These are phyloP conservation scores for Harringtonia aguacate DNA, from an alignment of 2,329 filamentous ascomycete species.

Conservation along the genomic window DNA sequence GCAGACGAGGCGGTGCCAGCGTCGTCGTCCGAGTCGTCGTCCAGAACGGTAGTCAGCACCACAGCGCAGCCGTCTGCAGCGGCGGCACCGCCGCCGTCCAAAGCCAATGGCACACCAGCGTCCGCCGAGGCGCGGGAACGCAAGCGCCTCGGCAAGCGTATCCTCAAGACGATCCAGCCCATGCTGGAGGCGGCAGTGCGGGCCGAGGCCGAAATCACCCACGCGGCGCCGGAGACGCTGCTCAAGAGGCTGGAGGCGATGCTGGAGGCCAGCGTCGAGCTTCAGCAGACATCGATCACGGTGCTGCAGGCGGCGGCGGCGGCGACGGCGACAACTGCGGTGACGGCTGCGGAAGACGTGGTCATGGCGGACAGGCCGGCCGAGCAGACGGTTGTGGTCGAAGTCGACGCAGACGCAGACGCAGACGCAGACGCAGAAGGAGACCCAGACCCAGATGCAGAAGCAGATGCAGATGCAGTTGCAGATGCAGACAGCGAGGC, in stretches of 20 bases:
- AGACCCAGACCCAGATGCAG: not conserved
- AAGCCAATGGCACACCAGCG: slow-evolving; percentile 1
- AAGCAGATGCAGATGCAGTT: slow-evolving; percentile 7
- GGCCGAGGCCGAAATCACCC: slow-evolving; percentile 72
- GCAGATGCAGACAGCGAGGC: slow-evolving; percentile 3
- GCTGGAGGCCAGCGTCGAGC: slow-evolving; percentile 56
- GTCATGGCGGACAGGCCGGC: slow-evolving; percentile 38
- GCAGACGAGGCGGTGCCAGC: not conserved
- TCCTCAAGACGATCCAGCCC: slow-evolving; percentile 73
- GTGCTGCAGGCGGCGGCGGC: slow-evolving; percentile 24
- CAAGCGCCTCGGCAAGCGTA: slow-evolving; percentile 77
- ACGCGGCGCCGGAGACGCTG: slow-evolving; percentile 58
- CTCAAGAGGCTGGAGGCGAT: slow-evolving; percentile 64
- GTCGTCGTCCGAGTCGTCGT: not conserved
- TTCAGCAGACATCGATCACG: slow-evolving; percentile 29
- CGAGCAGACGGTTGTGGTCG: slow-evolving; percentile 35
- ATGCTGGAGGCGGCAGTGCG: slow-evolving; percentile 64
- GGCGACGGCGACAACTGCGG: slow-evolving; percentile 10
- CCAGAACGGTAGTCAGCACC: not conserved
- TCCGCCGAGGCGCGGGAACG: slow-evolving; percentile 67
- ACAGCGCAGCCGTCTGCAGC: not conserved
- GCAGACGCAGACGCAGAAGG: slow-evolving; percentile 11
- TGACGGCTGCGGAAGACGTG: slow-evolving; percentile 27
- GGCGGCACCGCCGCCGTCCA: not conserved
- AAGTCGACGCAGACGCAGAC: slow-evolving; percentile 15